Conservation (phyloP, 257 asterid species). For the Solanum appendiculatum region DNA sequence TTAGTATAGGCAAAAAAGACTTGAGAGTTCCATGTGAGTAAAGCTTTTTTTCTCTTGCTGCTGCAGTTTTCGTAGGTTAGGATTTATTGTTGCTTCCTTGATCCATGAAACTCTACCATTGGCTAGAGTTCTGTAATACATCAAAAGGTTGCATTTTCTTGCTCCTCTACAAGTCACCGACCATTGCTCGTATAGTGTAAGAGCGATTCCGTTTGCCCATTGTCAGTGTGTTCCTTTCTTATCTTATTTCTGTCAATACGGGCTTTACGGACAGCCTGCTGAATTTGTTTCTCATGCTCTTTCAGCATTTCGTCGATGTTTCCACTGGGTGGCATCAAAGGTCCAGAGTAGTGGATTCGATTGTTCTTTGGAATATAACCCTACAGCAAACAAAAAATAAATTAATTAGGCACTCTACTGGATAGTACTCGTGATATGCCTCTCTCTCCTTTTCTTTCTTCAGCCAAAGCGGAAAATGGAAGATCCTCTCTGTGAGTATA, state of each 20-base stretch:
- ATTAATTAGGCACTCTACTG: neutral
- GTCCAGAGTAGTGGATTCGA: conserved; percentile 76
- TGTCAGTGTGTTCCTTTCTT: conserved; percentile 24
- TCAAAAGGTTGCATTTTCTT: neutral
- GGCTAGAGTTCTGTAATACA: neutral
- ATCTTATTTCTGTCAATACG: conserved; percentile 47
- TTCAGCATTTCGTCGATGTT: conserved; percentile 74
- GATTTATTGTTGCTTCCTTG: neutral
- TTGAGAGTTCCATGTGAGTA: neutral
- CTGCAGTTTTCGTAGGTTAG: neutral
- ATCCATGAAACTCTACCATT: neutral
- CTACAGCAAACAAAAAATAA: conserved; percentile 14
- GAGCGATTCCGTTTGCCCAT: conserved; percentile 56
- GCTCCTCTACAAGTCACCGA: conserved; percentile 19
- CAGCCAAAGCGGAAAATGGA: neutral
- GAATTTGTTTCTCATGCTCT: conserved; percentile 76
- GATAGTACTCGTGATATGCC: neutral
- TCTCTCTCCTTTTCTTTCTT: neutral
- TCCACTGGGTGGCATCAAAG: conserved; percentile 54
- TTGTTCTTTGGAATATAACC: conserved; percentile 39
- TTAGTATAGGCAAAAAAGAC: neutral
- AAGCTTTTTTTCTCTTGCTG: neutral
- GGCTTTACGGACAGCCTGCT: conserved; percentile 78
- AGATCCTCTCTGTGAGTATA: neutral
- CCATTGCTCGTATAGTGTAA: conserved; percentile 40